phyloP scores from a whole-genome alignment of 179 eudicot species.

The Pouteria campechiana region DNA sequence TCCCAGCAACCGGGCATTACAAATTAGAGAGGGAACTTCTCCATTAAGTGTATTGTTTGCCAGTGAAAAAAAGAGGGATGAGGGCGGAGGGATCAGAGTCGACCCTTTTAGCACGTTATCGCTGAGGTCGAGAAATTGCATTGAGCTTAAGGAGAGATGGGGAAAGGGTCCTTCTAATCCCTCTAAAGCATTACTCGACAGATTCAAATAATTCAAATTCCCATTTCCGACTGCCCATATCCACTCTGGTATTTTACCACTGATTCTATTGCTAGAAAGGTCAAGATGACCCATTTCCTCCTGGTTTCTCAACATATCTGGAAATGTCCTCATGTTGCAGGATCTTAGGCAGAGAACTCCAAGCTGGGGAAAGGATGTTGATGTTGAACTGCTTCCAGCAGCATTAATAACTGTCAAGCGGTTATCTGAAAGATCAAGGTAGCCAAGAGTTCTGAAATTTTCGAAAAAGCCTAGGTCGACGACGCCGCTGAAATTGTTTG shows the following conservation, averaged over 20 bases:
- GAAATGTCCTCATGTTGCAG: constrained; percentile 13
- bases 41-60: constrained; percentile 16
- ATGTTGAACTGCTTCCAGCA: not conserved
- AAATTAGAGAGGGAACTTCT: constrained; percentile 8
- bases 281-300: constrained; percentile 6
- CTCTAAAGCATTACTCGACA: constrained; percentile 9
- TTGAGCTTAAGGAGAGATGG: not conserved
- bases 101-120: constrained; percentile 5
- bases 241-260: constrained; percentile 22
- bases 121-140: constrained; percentile 12
- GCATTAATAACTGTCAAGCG: constrained; percentile 6
- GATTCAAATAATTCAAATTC: constrained; percentile 7
- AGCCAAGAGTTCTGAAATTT: constrained; percentile 1
- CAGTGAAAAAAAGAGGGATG: constrained; percentile 11
- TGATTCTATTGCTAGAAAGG: constrained; percentile 19
- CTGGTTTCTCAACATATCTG: constrained; percentile 16
- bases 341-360: constrained; percentile 12
- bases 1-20: constrained; percentile 12
- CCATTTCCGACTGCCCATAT: constrained; percentile 18
- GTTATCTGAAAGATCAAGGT: constrained; percentile 32
- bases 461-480: not conserved
- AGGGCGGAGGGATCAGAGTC: constrained; percentile 1
- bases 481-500: constrained; percentile 11
- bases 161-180: constrained; percentile 11
- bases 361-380: constrained; percentile 4